Evolutionary conservation across 2,329 filamentous ascomycete genomes (phyloP).

Genomic region (Talaromyces sp.): DNA sequence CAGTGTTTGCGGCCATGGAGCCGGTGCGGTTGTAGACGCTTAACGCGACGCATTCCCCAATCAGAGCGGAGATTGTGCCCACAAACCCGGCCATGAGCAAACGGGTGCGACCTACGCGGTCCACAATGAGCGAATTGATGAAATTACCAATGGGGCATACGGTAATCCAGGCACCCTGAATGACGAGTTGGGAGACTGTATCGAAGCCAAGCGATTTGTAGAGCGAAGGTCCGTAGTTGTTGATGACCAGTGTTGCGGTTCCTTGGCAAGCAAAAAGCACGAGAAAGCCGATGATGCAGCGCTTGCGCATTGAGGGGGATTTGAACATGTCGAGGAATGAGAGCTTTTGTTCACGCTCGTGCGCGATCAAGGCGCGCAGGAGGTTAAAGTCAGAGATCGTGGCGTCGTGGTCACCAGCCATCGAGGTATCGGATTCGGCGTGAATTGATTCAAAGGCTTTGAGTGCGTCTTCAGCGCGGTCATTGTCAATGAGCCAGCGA

Average conservation of each 20-base stretch:
- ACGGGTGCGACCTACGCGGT: background rate
- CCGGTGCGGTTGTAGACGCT: background rate
- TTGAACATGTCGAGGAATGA: background rate
- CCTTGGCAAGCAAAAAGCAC: background rate
- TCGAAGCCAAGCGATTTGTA: background rate
- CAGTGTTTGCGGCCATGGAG: background rate
- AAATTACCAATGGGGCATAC: background rate
- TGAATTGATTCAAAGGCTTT: conserved; percentile 12
- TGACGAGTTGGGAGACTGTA: background rate
- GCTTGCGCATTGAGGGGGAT: background rate
- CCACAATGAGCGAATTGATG: background rate
- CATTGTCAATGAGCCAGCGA: conserved; percentile 23
- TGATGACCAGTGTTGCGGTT: background rate
- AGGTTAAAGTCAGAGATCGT: conserved; percentile 8
- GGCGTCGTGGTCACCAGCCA: conserved; percentile 12
- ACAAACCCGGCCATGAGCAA: background rate
- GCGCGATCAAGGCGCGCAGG: background rate
- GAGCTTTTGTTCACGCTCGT: background rate
- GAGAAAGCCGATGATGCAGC: background rate
- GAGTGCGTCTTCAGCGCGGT: conserved; percentile 21
- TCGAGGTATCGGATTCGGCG: background rate
- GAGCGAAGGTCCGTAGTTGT: background rate
- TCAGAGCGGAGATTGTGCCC: background rate
- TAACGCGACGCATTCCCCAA: background rate
- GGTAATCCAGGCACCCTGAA: background rate